These are phyloP conservation scores for Oryza coarctata DNA, from an alignment of 176 grass and related monocot genomes.

Conservation along the genomic window DNA sequence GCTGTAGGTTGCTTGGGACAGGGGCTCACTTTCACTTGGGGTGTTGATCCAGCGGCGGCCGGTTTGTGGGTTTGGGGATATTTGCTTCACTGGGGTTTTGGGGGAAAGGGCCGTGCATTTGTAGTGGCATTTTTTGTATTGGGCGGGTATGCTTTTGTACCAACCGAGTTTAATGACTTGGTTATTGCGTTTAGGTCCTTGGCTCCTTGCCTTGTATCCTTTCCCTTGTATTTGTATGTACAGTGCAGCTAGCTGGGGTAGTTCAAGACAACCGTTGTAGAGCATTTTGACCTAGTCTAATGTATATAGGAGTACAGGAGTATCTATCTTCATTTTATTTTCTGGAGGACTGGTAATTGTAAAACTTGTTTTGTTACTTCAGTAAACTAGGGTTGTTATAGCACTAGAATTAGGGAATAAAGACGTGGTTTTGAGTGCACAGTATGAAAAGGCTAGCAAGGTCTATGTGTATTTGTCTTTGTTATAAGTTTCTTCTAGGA, in stretches of 20 bases:
- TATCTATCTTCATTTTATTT: too few species aligned
- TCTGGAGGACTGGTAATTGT: not conserved
- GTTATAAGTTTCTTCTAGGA: too few species aligned
- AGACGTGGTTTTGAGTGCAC: not conserved
- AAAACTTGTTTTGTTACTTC: not conserved
- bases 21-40: not conserved
- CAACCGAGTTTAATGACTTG: not conserved
- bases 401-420: not conserved
- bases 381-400: too few species aligned
- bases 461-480: too few species aligned
- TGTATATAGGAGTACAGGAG: too few species aligned
- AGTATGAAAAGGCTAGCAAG: not conserved
- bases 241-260: too few species aligned
- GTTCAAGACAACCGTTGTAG: not conserved
- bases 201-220: not conserved
- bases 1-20: conserved; percentile 26
- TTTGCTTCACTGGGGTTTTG: conserved; percentile 34
- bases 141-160: conserved; percentile 38
- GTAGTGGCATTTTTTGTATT: conserved; percentile 41
- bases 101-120: conserved; percentile 31
- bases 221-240: not conserved
- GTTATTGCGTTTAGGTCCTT: conserved; percentile 43
- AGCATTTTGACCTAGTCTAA: not conserved
- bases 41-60: not conserved
- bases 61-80: conserved; percentile 40